These are phyloP conservation scores for Hypocreales sp. DNA, from an alignment of 2,329 filamentous ascomycete species.

Conservation along the genomic window DNA sequence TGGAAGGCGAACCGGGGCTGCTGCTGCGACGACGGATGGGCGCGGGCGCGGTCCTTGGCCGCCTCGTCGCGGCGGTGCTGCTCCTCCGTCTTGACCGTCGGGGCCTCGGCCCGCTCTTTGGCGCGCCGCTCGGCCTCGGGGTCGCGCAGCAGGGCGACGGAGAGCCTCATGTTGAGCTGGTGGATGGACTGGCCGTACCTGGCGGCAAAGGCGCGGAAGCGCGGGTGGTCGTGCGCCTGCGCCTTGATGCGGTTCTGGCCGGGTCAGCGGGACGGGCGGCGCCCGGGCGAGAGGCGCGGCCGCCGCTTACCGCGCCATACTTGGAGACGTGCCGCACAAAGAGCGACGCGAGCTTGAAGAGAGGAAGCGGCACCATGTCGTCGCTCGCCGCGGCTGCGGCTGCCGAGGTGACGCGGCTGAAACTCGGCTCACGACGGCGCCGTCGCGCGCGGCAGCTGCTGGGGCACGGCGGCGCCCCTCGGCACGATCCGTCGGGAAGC, in stretches of 20 bases:
- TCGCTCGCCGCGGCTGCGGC: too few species aligned
- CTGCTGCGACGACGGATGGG: conserved; percentile 8
- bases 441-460: too few species aligned
- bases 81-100: conserved; percentile 50
- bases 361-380: conserved; percentile 46
- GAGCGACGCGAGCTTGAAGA: conserved; percentile 51
- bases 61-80: conserved; percentile 39
- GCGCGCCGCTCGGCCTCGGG: conserved; percentile 39
- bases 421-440: too few species aligned
- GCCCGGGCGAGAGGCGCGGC: too few species aligned
- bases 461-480: too few species aligned
- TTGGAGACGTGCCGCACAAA: conserved; percentile 53
- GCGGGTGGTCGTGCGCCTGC: conserved; percentile 48
- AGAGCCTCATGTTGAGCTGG: conserved; percentile 51
- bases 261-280: conserved; percentile 5
- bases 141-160: conserved; percentile 43
- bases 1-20: conserved; percentile 18
- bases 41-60: conserved; percentile 22
- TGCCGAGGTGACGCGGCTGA: too few species aligned
- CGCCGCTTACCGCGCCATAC: conserved; percentile 52
- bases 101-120: conserved; percentile 46
- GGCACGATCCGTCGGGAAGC: too few species aligned
- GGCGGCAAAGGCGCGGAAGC: conserved; percentile 45
- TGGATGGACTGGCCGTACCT: conserved; percentile 48
- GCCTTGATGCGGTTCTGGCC: conserved; percentile 47